Evolutionary conservation across 371 early-diverging fungal genomes (phyloP), one percentile per base, ranked within the genome.

Genomic region (Lichtheimia ramosa): DNA sequence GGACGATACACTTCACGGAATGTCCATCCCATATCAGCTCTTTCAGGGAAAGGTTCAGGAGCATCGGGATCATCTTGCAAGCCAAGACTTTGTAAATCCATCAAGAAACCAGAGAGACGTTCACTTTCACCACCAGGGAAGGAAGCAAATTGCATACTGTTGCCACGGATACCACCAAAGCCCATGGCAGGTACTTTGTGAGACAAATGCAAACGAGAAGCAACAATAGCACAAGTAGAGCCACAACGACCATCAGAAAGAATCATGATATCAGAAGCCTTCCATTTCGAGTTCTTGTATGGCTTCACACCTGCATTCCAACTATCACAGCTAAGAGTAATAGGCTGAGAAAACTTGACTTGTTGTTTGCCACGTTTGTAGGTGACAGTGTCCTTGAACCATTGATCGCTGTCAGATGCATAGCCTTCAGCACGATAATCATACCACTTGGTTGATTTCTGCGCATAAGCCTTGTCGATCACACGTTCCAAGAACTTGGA

Each of bases 51-150:
- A 14, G 80, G 75, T 18, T 58, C 28, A 25, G 80, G 80, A 5
- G 77, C 80, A 55, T 73, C 70, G n/a, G 77, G 69, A 53, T 74
- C 75, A 48, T 68, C 62, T 3, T 59, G 59, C 14, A 80, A 40
- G 34, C 62, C 71, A 40, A 80, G 62, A 5, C 64, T 58, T n/a
- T 72, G 73, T 15, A 80, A 52, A 28, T 80, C 80, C 64, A 71
- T 68, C 48, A 80, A 56, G 49, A 80, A 80, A 13, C 73, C 69
- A n/a, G 75, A 76, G 4, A 80, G 59, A 39, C 80, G 77, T 41
- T 80, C 74, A 27, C 80, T 80, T 64, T 80, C 80, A 15, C 80
- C 80, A 54, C 80, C 80, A 10, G 80, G 80, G 67, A 80, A 80
- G 8, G 77, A 76, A 23, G 80, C 80, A 56, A 70, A 80, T 49